Evolutionary conservation across 371 early-diverging fungal genomes (phyloP).

Genomic region (Mucor lusitanicus): DNA sequence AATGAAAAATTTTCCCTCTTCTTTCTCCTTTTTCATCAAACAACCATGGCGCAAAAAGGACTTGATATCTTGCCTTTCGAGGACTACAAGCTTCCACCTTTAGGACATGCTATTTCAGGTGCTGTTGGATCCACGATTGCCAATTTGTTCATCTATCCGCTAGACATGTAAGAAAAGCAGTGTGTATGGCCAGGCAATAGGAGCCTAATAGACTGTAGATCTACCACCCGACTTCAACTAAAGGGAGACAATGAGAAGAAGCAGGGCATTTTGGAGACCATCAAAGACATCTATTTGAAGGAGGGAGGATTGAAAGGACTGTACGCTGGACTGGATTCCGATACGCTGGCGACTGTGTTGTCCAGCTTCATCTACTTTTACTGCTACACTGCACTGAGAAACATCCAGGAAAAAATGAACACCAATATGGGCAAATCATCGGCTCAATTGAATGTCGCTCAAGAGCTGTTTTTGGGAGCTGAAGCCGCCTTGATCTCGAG

Average conservation of each 20-base stretch:
- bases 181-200: not conserved
- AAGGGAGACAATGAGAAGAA: conserved; percentile 24
- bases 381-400: conserved; percentile 57
- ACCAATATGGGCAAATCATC: conserved; percentile 34
- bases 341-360: conserved; percentile 57
- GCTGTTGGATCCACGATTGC: conserved; percentile 61
- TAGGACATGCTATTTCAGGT: conserved; percentile 64
- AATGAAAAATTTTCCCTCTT: not conserved
- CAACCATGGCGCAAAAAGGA: not conserved
- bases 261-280: conserved; percentile 37
- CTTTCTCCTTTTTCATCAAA: not conserved
- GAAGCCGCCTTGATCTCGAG: conserved; percentile 64
- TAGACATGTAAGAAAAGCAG: conserved; percentile 49
- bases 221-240: conserved; percentile 48
- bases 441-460: conserved; percentile 51
- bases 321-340: conserved; percentile 59
- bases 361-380: conserved; percentile 69
- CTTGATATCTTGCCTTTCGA: conserved; percentile 35
- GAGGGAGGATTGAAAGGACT: conserved; percentile 58
- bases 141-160: conserved; percentile 61
- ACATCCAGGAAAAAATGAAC: conserved; percentile 57
- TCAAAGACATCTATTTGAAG: conserved; percentile 44
- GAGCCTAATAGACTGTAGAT: conserved; percentile 11
- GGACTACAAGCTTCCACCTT: conserved; percentile 58
- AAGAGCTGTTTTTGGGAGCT: conserved; percentile 63